Evolutionary conservation across 2,329 filamentous ascomycete genomes (phyloP), one percentile per base, ranked within the genome.

Genomic region (Aspergillus ustus): DNA sequence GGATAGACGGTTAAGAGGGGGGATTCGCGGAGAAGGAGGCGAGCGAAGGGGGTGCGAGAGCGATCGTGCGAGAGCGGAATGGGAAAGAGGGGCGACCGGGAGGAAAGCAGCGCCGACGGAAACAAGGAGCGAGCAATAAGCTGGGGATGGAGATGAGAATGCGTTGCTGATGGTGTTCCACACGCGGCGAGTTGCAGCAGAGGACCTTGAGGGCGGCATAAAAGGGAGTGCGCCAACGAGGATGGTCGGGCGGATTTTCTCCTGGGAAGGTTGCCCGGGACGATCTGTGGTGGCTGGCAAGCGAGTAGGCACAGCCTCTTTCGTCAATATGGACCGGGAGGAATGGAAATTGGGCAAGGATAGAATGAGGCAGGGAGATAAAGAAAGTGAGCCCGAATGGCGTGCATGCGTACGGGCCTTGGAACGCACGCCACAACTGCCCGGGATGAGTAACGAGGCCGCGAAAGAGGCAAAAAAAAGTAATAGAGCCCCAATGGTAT

Each of bases 161-260:
- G 31, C 25, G 31, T 43, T 53, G 52, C 17, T n/a, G 43, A 46
- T 45, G 52, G 34, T 54, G 64, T 69, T 66, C 65, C 69, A 71
- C 62, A 64, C 63, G 58, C 63, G 62, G 64, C 60, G 66, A 62
- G 66, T 52, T 64, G 63, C 60, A 65, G 51, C 20, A 46, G 71
- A 69, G 74, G 69, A 77, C 75, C 75, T 76, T 77, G 74, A 65
- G 70, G 66, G 70, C 74, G 67, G 68, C 57, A 59, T 52, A 37
- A 31, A 53, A 29, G 37, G 20, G 19, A 19, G 37, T 45, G 28
- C 48, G 43, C 44, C 9, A 50, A n/a, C 44, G 29, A 31, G 40
- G 31, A 40, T 20, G 20, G 44, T 46, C 40, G 37, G 48, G 44
- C 31, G 51, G 50, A 49, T 4, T 17, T 40, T 46, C 48, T 44